Percentiles rank a stretch among this genome's conserved stretches.
Evolutionary conservation across 1,284 basidiomycete genomes (phyloP).

Genomic region (Naganishia albida): DNA sequence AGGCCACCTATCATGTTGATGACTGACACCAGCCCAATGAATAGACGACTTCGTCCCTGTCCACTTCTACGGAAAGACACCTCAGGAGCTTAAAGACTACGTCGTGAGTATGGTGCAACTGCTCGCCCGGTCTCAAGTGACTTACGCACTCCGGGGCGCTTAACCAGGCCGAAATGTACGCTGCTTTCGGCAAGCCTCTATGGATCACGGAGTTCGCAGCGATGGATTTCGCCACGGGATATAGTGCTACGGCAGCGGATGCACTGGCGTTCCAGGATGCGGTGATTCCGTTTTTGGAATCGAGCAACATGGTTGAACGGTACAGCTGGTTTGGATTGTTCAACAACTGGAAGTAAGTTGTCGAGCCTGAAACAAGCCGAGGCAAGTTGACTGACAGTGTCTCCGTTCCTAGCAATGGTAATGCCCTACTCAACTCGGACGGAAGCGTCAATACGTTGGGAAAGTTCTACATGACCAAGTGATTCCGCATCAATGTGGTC

Average conservation of each 20-base stretch:
- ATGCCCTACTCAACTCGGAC: slow-evolving; percentile 39
- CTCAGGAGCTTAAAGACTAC: slow-evolving; percentile 41
- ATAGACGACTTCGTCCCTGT: slow-evolving; percentile 44
- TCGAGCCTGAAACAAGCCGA: not conserved
- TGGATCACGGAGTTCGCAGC: slow-evolving; percentile 43
- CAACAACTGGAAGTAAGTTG: slow-evolving; percentile 27
- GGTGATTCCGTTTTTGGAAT: slow-evolving; percentile 38
- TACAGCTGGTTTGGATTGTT: slow-evolving; percentile 47
- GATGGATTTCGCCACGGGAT: slow-evolving; percentile 27
- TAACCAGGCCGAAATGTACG: slow-evolving; percentile 33
- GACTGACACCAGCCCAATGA: not conserved
- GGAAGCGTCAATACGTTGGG: slow-evolving; percentile 40
- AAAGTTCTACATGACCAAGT: slow-evolving; percentile 35
- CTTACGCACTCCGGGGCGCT: slow-evolving; percentile 3
- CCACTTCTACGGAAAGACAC: slow-evolving; percentile 45
- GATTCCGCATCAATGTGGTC: slow-evolving; percentile 1
- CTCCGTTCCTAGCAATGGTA: slow-evolving; percentile 24
- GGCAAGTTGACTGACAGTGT: not conserved
- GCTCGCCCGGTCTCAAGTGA: slow-evolving; percentile 26
- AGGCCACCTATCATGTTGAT: not conserved
- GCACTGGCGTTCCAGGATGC: slow-evolving; percentile 42
- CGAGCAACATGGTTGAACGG: slow-evolving; percentile 37
- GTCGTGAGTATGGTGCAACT: slow-evolving; percentile 20
- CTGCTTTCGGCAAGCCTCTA: slow-evolving; percentile 40
- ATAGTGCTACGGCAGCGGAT: slow-evolving; percentile 38